Evolutionary conservation across 768 basidiomycete genomes (phyloP).

Genomic region (Suillus cothurnatus): DNA sequence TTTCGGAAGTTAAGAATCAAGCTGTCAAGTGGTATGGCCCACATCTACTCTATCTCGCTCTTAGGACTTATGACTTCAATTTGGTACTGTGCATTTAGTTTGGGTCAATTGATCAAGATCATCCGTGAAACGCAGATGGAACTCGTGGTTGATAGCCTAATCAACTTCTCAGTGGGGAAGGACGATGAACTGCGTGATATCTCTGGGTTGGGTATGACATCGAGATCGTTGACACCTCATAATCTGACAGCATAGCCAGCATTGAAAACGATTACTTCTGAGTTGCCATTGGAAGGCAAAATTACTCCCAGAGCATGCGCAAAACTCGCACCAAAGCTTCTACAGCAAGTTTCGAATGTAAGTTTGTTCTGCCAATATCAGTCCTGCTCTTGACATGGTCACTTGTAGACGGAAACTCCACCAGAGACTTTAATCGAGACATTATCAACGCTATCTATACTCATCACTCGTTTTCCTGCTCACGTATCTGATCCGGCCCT

Average conservation of each 20-base stretch:
- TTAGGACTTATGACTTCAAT: slow-evolving; percentile 5
- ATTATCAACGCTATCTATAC: slow-evolving; percentile 82
- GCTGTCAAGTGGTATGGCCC: slow-evolving; percentile 88
- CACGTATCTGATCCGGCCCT: slow-evolving; percentile 58
- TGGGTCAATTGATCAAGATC: slow-evolving; percentile 90
- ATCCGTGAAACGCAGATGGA: slow-evolving; percentile 83
- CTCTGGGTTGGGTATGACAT: slow-evolving; percentile 74
- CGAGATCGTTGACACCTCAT: not conserved
- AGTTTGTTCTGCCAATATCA: slow-evolving; percentile 17
- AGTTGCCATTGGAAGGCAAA: slow-evolving; percentile 81
- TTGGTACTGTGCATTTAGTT: slow-evolving; percentile 43
- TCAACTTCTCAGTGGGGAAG: slow-evolving; percentile 80
- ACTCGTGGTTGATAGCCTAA: slow-evolving; percentile 85
- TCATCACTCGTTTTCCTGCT: slow-evolving; percentile 81
- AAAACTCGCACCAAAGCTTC: slow-evolving; percentile 82
- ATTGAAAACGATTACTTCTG: slow-evolving; percentile 92
- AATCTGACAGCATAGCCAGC: slow-evolving; percentile 47
- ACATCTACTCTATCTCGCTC: not conserved
- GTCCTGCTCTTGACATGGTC: slow-evolving; percentile 13
- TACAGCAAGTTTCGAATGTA: slow-evolving; percentile 79
- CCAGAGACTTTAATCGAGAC: slow-evolving; percentile 85
- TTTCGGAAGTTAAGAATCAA: slow-evolving; percentile 97
- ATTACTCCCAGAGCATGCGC: slow-evolving; percentile 79
- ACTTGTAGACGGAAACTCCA: slow-evolving; percentile 58
- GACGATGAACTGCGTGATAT: slow-evolving; percentile 96